phyloP scores from a whole-genome alignment of 352 stramenopile genomes.

The Phytophthora hybrid region DNA sequence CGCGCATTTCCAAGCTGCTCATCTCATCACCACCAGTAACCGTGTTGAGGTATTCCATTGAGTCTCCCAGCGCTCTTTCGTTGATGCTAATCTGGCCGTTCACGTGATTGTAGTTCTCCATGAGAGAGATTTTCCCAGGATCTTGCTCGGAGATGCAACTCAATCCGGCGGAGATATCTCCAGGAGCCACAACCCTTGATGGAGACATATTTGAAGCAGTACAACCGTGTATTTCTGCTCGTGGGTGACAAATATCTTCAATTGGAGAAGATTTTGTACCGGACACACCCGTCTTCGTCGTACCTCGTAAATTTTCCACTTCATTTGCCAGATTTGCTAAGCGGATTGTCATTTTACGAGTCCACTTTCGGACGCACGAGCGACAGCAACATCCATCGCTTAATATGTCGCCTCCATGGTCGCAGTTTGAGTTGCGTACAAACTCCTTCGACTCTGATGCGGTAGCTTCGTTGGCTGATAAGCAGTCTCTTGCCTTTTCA shows the following conservation, averaged over 20 bases:
- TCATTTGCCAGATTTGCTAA: not conserved
- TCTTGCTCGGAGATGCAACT: constrained; percentile 8
- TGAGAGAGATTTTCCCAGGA: not conserved
- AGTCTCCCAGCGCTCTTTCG: constrained; percentile 36
- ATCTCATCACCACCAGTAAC: constrained; percentile 32
- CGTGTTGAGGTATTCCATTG: constrained; percentile 27
- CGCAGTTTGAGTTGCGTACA: not conserved
- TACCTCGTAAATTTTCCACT: not conserved
- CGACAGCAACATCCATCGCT: constrained; percentile 19
- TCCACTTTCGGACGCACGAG: constrained; percentile 11
- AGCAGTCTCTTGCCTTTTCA: not conserved
- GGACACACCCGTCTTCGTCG: not conserved
- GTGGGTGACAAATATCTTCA: not conserved
- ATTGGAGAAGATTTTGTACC: not conserved
- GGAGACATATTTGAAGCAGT: not conserved
- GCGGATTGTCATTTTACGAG: constrained; percentile 1
- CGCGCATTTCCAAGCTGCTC: constrained; percentile 30
- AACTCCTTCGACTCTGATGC: not conserved
- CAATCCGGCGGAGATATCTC: too few relatives aligned
- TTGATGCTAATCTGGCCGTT: constrained; percentile 45
- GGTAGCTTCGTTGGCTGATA: not conserved
- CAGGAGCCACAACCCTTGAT: not conserved
- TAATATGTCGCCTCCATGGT: constrained; percentile 7
- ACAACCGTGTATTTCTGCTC: too few relatives aligned
- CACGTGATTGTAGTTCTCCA: constrained; percentile 38